Conservation (phyloP, 768 basidiomycete species). For the Tulasnella calospora region DNA sequence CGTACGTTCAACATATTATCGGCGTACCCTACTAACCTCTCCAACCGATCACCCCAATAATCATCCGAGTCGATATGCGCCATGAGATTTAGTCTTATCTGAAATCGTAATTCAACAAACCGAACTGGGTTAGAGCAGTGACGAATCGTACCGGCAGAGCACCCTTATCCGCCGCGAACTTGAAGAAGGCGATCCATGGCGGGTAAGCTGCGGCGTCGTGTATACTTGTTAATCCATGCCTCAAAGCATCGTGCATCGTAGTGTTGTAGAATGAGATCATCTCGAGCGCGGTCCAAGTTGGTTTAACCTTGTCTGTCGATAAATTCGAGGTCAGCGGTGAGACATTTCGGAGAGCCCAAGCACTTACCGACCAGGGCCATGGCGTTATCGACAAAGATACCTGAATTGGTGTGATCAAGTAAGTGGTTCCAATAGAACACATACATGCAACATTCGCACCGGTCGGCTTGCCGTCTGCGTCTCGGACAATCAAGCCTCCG, state of each 20-base stretch:
- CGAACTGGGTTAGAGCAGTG: conserved; percentile 1
- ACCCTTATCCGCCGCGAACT: conserved; percentile 51
- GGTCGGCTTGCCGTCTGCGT: conserved; percentile 59
- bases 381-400: conserved; percentile 83
- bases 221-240: conserved; percentile 75
- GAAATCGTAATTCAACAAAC: background rate
- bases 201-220: conserved; percentile 69
- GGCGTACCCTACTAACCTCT: conserved; percentile 52
- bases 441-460: conserved; percentile 41
- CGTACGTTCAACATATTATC: conserved; percentile 63
- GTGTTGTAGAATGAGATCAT: conserved; percentile 59
- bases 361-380: conserved; percentile 56
- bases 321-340: background rate
- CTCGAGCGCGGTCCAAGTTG: conserved; percentile 54
- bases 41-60: conserved; percentile 63
- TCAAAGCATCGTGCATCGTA: conserved; percentile 63
- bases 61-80: conserved; percentile 53
- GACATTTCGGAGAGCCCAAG: background rate
- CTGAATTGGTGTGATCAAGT: conserved; percentile 36
- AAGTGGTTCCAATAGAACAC: background rate
- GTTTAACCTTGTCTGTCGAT: conserved; percentile 41
- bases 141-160: conserved; percentile 57
- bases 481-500: conserved; percentile 72
- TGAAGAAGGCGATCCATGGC: conserved; percentile 57
- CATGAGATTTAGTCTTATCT: conserved; percentile 58